Conservation (phyloP, 2,329 filamentous ascomycete genomes). For the Hypoxylon sp. region DNA sequence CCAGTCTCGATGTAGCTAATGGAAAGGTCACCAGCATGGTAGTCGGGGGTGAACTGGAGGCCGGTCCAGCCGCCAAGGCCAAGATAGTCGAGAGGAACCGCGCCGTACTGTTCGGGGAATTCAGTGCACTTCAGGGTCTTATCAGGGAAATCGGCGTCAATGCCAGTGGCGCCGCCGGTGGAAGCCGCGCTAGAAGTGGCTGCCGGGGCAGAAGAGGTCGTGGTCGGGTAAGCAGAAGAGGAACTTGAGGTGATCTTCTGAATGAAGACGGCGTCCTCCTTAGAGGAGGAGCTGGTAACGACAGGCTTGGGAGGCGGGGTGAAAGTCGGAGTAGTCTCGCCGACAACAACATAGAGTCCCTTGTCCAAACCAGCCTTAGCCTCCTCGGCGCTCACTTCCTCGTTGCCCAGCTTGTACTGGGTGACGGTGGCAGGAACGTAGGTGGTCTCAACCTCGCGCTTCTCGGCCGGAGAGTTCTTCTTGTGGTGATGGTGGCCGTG, state of each 20-base stretch:
- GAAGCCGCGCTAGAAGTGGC: slow-evolving; percentile 45
- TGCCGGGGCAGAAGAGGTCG: slow-evolving; percentile 52
- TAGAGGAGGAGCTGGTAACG: slow-evolving; percentile 51
- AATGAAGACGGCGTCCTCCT: slow-evolving; percentile 51
- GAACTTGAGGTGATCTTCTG: slow-evolving; percentile 53
- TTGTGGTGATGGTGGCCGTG: slow-evolving; percentile 73
- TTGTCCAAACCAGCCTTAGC: slow-evolving; percentile 79
- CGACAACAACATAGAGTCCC: slow-evolving; percentile 76
- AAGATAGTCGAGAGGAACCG: slow-evolving; percentile 76
- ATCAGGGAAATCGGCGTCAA: slow-evolving; percentile 79
- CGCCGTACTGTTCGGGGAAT: slow-evolving; percentile 87
- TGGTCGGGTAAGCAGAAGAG: slow-evolving; percentile 51
- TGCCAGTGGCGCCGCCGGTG: slow-evolving; percentile 58
- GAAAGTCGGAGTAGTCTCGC: slow-evolving; percentile 68
- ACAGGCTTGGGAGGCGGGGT: slow-evolving; percentile 56
- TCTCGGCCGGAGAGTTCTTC: slow-evolving; percentile 63
- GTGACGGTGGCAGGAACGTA: slow-evolving; percentile 73
- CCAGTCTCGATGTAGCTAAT: slow-evolving; percentile 77
- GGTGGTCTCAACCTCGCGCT: slow-evolving; percentile 64
- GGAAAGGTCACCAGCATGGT: slow-evolving; percentile 59
- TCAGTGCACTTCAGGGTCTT: slow-evolving; percentile 76
- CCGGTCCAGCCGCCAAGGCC: slow-evolving; percentile 81
- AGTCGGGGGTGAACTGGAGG: slow-evolving; percentile 74
- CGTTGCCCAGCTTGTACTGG: slow-evolving; percentile 78
- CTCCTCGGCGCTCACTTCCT: slow-evolving; percentile 70